phyloP scores from a whole-genome alignment of 2,329 filamentous ascomycete species.

The Hypoxylon sp. region DNA sequence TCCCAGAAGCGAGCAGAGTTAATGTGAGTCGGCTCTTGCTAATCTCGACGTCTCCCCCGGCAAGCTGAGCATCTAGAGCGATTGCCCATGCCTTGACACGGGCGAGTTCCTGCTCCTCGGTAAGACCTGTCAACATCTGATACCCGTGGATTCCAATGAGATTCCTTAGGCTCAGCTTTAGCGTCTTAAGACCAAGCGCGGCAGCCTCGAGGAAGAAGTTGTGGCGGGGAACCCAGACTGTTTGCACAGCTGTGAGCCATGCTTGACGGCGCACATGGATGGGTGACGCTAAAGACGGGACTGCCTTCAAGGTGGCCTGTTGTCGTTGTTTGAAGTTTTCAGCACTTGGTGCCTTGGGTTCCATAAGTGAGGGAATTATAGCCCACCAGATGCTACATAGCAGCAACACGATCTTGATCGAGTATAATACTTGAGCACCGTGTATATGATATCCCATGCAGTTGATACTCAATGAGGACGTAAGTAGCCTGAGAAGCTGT shows the following conservation, averaged over 20 bases:
- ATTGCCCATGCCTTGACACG: conserved; percentile 94
- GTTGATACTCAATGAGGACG: conserved; percentile 64
- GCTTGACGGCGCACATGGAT: conserved; percentile 88
- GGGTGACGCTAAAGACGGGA: conserved; percentile 81
- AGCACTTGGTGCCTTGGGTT: conserved; percentile 66
- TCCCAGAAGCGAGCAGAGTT: conserved; percentile 88
- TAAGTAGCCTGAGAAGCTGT: conserved; percentile 65
- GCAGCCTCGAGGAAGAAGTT: conserved; percentile 88
- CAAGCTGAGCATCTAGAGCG: conserved; percentile 91
- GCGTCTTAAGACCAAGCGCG: conserved; percentile 81
- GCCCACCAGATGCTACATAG: conserved; percentile 68
- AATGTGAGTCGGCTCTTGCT: conserved; percentile 88
- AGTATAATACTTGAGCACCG: conserved; percentile 61
- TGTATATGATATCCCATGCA: conserved; percentile 67
- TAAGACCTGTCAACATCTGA: conserved; percentile 82
- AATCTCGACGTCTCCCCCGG: conserved; percentile 89
- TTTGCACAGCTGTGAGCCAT: conserved; percentile 94
- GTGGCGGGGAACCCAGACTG: conserved; percentile 90
- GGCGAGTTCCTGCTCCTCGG: conserved; percentile 85
- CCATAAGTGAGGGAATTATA: conserved; percentile 67
- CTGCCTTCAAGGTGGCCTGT: conserved; percentile 60
- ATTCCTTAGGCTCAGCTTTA: conserved; percentile 85
- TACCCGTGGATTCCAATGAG: conserved; percentile 82
- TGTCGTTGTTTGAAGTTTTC: conserved; percentile 59
- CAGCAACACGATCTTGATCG: conserved; percentile 66